Evolutionary conservation across 352 stramenopile genomes (phyloP).

Genomic region (Thalassiosira mediterranea): DNA sequence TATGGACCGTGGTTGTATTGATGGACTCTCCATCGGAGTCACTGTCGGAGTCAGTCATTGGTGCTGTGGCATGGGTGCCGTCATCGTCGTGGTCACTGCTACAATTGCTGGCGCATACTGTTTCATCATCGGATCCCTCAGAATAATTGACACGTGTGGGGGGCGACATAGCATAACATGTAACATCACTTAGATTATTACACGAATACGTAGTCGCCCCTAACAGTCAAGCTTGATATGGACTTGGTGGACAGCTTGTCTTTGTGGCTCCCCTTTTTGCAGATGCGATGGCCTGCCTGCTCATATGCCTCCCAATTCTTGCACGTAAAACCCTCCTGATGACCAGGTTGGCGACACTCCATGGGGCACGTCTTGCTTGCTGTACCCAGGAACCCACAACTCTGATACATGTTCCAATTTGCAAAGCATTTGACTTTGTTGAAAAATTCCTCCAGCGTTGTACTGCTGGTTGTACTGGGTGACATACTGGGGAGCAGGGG

Average conservation of each 20-base stretch:
- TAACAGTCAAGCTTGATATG: slow-evolving; percentile 18
- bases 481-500: background rate
- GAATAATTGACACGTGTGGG: background rate
- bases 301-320: background rate
- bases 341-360: background rate
- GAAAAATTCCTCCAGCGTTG: too few species aligned
- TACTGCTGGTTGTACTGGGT: too few species aligned
- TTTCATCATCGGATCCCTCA: background rate
- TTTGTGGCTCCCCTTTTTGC: slow-evolving; percentile 13
- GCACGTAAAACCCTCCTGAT: slow-evolving; percentile 1
- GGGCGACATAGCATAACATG: background rate
- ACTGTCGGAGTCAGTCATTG: background rate
- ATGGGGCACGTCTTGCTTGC: slow-evolving; percentile 9
- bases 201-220: slow-evolving; percentile 4
- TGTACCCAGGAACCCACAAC: slow-evolving; percentile 17
- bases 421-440: slow-evolving; percentile 28
- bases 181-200: background rate
- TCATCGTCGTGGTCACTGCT: background rate
- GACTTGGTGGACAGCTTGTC: background rate
- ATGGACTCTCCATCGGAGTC: background rate
- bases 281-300: background rate
- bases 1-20: background rate
- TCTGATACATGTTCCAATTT: slow-evolving; percentile 24
- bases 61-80: background rate
- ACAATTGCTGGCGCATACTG: background rate